Evolutionary conservation across 306 rosid species (phyloP).

Genomic region (Astragalus membranaceus): DNA sequence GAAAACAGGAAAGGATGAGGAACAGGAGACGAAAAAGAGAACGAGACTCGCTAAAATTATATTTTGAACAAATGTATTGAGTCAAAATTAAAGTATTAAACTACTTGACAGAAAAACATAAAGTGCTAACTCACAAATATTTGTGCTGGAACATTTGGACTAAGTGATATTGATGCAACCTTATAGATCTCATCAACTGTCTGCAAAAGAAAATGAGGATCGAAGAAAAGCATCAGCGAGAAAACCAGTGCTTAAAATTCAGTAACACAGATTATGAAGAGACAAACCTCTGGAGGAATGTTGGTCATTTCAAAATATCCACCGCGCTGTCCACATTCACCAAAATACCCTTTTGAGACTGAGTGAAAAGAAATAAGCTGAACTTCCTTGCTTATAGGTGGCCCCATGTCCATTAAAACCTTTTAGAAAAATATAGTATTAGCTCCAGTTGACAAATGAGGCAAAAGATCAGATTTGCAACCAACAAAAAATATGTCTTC

Average conservation of each 20-base stretch:
- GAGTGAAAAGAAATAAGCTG: conserved; percentile 91
- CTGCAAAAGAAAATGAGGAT: conserved; percentile 47
- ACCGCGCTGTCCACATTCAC: conserved; percentile 99
- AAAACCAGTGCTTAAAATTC: neutral
- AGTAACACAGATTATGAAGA: conserved; percentile 7
- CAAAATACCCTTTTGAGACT: conserved; percentile 95
- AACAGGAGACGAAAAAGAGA: conserved; percentile 8
- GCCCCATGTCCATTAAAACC: conserved; percentile 90
- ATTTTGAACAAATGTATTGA: conserved; percentile 2
- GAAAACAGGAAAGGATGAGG: conserved; percentile 11
- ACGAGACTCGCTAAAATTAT: neutral
- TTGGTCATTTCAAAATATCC: conserved; percentile 99
- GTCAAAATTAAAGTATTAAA: conserved; percentile 10
- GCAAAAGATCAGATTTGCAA: conserved; percentile 14
- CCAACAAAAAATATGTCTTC: conserved; percentile 36
- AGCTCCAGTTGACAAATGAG: neutral
- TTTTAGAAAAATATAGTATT: conserved; percentile 21
- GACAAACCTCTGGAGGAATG: conserved; percentile 82
- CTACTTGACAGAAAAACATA: conserved; percentile 12
- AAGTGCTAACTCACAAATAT: conserved; percentile 74
- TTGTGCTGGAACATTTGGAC: conserved; percentile 99
- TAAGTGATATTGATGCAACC: conserved; percentile 80
- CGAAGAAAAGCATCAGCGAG: conserved; percentile 14
- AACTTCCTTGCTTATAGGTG: conserved; percentile 73
- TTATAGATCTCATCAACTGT: conserved; percentile 97